Conservation (phyloP, 164 flowering plant genomes). For the Amborella trichopoda region DNA sequence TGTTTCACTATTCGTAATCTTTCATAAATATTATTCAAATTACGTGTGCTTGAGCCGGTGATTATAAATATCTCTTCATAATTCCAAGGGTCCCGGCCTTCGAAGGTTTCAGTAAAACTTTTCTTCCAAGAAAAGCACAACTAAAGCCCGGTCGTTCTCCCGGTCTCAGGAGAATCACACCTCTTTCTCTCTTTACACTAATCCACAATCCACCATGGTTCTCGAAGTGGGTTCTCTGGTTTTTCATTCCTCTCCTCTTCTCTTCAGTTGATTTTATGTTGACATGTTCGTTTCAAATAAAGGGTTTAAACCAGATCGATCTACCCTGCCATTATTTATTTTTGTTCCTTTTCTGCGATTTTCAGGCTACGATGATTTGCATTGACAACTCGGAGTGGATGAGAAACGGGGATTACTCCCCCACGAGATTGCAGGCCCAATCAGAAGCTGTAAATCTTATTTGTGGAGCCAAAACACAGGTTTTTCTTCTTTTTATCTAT, state of each 20-base stretch:
- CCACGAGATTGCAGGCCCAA: constrained; percentile 79
- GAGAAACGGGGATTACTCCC: constrained; percentile 91
- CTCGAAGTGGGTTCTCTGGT: constrained; percentile 32
- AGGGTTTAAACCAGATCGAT: constrained; percentile 9
- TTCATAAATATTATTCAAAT: too few species aligned
- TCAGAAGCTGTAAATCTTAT: constrained; percentile 93
- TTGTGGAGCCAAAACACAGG: constrained; percentile 95
- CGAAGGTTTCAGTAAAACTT: too few species aligned
- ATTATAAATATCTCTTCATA: too few species aligned
- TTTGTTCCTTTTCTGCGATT: background rate
- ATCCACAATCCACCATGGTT: constrained; percentile 39
- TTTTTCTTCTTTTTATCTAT: constrained; percentile 6
- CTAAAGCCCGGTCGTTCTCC: too few species aligned
- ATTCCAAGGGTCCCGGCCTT: too few species aligned
- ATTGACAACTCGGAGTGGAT: constrained; percentile 98
- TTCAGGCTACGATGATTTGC: constrained; percentile 97
- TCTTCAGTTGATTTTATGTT: background rate
- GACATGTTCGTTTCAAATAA: background rate
- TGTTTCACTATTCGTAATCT: too few species aligned
- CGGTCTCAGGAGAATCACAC: too few species aligned
- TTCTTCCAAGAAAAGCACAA: too few species aligned
- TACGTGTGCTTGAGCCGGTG: too few species aligned
- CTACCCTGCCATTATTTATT: background rate
- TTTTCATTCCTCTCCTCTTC: background rate
- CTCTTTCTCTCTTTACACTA: too few species aligned